Evolutionary conservation across 495 filamentous ascomycete species (phyloP).

Genomic region (Neurospora sp.): DNA sequence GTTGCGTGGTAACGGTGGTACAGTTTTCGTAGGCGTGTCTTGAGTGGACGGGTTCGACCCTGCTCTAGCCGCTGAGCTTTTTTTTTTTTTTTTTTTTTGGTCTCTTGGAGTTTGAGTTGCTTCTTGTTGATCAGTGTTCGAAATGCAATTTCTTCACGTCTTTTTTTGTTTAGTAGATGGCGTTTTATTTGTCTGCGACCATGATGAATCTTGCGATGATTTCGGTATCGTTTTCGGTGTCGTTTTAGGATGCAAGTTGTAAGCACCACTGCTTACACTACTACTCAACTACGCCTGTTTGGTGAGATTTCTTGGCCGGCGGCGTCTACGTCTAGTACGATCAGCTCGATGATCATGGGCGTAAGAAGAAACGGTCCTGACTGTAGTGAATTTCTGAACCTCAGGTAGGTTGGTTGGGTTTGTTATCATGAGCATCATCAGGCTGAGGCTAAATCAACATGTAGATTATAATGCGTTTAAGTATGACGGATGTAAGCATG

Average conservation of each 20-base stretch:
- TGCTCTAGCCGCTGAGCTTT: neutral
- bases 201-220: no score
- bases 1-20: neutral
- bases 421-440: neutral
- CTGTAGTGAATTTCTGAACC: neutral
- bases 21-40: neutral
- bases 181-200: no score
- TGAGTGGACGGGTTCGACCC: neutral
- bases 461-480: neutral
- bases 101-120: neutral
- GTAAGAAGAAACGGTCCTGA: neutral
- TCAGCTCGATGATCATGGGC: neutral
- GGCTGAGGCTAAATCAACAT: neutral
- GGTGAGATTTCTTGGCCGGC: neutral
- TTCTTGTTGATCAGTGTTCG: neutral
- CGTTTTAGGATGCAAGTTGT: no score
- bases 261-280: neutral
- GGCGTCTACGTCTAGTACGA: neutral
- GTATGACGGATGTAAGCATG: neutral
- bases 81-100: neutral
- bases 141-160: neutral
- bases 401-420: neutral
- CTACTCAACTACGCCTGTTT: neutral
- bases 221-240: no score
- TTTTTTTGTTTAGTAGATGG: no score